Conservation (phyloP, 306 rosid species). For the Lathyrus aphaca region DNA sequence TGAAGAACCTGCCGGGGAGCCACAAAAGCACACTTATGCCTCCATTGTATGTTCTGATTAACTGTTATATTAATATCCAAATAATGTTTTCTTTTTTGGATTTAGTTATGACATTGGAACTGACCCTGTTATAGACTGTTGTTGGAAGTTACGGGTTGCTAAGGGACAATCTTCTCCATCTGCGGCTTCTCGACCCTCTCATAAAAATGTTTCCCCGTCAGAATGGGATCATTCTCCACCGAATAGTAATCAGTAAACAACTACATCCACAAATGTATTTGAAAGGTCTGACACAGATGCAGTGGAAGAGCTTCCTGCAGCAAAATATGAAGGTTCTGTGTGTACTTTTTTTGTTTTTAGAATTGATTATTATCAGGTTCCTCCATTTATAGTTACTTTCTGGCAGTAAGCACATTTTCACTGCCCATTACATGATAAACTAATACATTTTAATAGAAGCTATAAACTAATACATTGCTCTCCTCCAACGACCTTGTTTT, state of each 20-base stretch:
- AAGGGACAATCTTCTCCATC: conserved; percentile 65
- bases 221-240: conserved; percentile 52
- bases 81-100: conserved; percentile 23
- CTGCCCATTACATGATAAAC: conserved; percentile 5
- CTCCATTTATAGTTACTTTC: conserved; percentile 5
- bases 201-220: conserved; percentile 43
- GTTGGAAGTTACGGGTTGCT: conserved; percentile 74
- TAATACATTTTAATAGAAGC: neutral
- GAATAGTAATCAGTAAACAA: conserved; percentile 40
- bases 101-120: conserved; percentile 32
- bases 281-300: conserved; percentile 48
- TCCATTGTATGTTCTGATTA: conserved; percentile 71
- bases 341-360: conserved; percentile 25
- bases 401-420: conserved; percentile 14
- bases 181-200: conserved; percentile 45
- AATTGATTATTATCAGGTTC: conserved; percentile 24
- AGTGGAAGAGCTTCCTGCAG: conserved; percentile 49
- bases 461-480: conserved; percentile 2
- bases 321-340: conserved; percentile 50
- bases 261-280: conserved; percentile 34
- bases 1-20: conserved; percentile 85
- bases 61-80: conserved; percentile 14
- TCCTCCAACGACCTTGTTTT: conserved; percentile 25
- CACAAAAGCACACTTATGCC: conserved; percentile 94
- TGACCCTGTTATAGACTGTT: conserved; percentile 46